Evolutionary conservation across 352 stramenopile species (phyloP).

Genomic region (Phytophthora tubulina): DNA sequence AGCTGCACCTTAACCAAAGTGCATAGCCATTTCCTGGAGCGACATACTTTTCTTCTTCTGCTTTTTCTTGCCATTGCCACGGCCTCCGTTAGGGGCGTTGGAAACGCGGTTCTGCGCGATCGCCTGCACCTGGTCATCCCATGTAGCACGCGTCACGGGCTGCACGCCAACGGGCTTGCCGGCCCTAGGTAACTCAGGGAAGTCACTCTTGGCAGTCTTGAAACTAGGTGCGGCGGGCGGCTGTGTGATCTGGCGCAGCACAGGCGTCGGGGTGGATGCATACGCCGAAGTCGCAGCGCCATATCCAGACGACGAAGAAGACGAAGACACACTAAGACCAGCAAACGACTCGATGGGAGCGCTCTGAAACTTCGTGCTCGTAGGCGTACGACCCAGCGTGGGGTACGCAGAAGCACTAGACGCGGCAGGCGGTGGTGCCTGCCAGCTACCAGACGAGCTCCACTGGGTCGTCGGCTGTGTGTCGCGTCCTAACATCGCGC

Average conservation of each 20-base stretch:
- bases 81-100: constrained; percentile 29
- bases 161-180: constrained; percentile 69
- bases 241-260: constrained; percentile 31
- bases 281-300: constrained; percentile 41
- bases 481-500: constrained; percentile 52
- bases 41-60: constrained; percentile 90
- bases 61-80: constrained; percentile 67
- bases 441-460: constrained; percentile 67
- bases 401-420: constrained; percentile 33
- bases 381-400: constrained; percentile 39
- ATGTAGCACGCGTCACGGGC: constrained; percentile 81
- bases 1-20: constrained; percentile 61
- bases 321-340: constrained; percentile 47
- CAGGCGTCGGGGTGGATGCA: constrained; percentile 44
- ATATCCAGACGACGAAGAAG: constrained; percentile 46
- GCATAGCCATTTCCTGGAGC: constrained; percentile 83
- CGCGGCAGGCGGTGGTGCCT: constrained; percentile 39
- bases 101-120: constrained; percentile 71
- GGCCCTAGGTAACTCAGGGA: constrained; percentile 76
- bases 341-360: constrained; percentile 64
- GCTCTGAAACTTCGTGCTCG: constrained; percentile 73
- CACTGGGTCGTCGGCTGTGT: constrained; percentile 50
- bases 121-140: constrained; percentile 79
- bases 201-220: constrained; percentile 74
- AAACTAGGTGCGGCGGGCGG: constrained; percentile 43